phyloP scores from a whole-genome alignment of 371 early-diverging fungal species.

The Choanephora cucurbitarum region DNA sequence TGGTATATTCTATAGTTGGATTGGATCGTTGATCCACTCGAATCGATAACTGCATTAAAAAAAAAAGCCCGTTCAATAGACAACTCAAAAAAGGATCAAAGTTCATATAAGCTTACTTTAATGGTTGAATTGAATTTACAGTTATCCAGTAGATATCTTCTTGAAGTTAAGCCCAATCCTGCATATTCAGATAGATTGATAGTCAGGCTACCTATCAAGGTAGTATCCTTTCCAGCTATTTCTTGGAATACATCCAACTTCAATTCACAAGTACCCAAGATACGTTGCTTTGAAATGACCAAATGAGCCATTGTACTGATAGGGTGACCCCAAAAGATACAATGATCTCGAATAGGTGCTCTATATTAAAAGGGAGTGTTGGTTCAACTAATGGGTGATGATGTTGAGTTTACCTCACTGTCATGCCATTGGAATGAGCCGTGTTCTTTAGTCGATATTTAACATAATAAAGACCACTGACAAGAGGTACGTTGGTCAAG shows the following conservation, averaged over 20 bases:
- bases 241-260: constrained; percentile 61
- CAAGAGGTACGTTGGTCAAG: constrained; percentile 37
- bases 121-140: constrained; percentile 55
- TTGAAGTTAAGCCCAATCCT: constrained; percentile 28
- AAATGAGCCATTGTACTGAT: constrained; percentile 43
- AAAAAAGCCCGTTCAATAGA: no score
- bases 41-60: constrained; percentile 35
- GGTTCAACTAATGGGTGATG: neutral
- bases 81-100: no score
- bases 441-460: constrained; percentile 34
- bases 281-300: constrained; percentile 56
- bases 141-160: constrained; percentile 45
- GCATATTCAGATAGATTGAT: constrained; percentile 54
- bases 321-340: constrained; percentile 51
- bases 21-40: constrained; percentile 35
- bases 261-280: constrained; percentile 61
- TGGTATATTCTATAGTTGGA: constrained; percentile 20
- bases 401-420: constrained; percentile 16
- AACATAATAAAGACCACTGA: constrained; percentile 39
- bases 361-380: constrained; percentile 20
- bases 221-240: constrained; percentile 53
- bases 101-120: constrained; percentile 34
- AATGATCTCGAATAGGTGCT: constrained; percentile 57
- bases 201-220: constrained; percentile 50
- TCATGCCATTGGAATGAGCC: constrained; percentile 29